Percentiles rank a stretch among this genome's conserved stretches.
These are phyloP conservation scores for Solanum chaucha DNA, from an alignment of 257 asterid species.

Conservation along the genomic window DNA sequence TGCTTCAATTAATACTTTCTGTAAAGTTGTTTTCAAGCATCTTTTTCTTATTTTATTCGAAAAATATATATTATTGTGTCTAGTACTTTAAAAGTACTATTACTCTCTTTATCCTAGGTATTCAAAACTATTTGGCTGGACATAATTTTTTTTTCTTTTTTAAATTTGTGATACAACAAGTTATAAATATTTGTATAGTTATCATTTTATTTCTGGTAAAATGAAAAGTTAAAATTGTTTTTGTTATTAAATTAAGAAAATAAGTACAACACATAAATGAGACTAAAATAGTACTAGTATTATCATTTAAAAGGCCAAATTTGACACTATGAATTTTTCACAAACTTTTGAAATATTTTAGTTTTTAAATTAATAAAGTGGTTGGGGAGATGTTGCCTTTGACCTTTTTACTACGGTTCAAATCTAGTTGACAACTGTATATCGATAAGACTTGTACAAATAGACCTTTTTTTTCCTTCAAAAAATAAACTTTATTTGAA, in stretches of 20 bases:
- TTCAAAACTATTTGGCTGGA: not conserved
- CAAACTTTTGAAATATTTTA: too few species aligned
- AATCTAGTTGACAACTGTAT: not conserved
- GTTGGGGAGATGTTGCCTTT: not conserved
- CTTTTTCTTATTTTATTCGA: not conserved
- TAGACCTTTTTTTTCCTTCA: not conserved
- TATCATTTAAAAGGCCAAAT: too few species aligned
- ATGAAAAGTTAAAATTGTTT: too few species aligned
- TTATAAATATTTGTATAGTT: not conserved
- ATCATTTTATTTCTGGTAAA: too few species aligned
- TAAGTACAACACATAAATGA: not conserved
- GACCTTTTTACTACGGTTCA: not conserved
- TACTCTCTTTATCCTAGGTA: not conserved
- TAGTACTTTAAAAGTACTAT: not conserved
- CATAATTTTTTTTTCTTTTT: too few species aligned
- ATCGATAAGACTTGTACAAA: not conserved
- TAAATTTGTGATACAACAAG: not conserved
- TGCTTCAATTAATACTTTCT: not conserved
- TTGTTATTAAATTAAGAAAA: too few species aligned
- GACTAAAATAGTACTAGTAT: not conserved
- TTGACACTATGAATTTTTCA: not conserved
- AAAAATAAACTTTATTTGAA: too few species aligned
- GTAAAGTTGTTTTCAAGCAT: not conserved
- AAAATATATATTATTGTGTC: not conserved
- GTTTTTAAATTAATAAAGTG: not conserved